Evolutionary conservation across 371 early-diverging fungal genomes (phyloP).

Genomic region (Syncephalis plumigaleata): DNA sequence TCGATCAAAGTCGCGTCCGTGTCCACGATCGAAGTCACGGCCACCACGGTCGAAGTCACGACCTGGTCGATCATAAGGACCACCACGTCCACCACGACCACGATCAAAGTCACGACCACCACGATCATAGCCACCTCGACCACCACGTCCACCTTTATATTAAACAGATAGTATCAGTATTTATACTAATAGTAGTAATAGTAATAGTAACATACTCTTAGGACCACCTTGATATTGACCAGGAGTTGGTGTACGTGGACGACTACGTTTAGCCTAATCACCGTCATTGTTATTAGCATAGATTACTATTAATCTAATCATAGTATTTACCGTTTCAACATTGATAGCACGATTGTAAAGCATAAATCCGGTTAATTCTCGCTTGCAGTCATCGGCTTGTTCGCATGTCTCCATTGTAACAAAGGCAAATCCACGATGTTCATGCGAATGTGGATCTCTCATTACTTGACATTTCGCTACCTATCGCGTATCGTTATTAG

Average conservation of each 20-base stretch:
- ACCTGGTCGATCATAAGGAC: constrained; percentile 20
- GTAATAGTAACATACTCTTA: constrained; percentile 20
- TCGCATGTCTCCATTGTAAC: constrained; percentile 53
- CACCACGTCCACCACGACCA: constrained; percentile 26
- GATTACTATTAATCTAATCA: background rate
- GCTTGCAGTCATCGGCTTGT: constrained; percentile 37
- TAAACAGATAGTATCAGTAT: constrained; percentile 2
- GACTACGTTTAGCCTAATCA: constrained; percentile 40
- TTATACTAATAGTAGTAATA: background rate
- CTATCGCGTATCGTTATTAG: constrained; percentile 13
- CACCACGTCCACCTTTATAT: constrained; percentile 6
- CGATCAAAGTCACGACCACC: constrained; percentile 19
- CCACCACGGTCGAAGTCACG: constrained; percentile 16
- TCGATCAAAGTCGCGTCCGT: constrained; percentile 6
- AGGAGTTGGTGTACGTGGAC: constrained; percentile 72
- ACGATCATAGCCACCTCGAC: constrained; percentile 9
- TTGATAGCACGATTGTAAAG: constrained; percentile 54
- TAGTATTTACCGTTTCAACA: constrained; percentile 41
- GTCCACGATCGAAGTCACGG: constrained; percentile 25
- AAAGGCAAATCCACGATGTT: constrained; percentile 74
- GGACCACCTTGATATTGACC: constrained; percentile 77
- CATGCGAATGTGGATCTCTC: constrained; percentile 64
- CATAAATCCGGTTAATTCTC: constrained; percentile 36
- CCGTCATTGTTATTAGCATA: background rate
- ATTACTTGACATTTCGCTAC: constrained; percentile 52